Conservation (phyloP, 2,329 filamentous ascomycete genomes). For the Fusarium odoratissimum region DNA sequence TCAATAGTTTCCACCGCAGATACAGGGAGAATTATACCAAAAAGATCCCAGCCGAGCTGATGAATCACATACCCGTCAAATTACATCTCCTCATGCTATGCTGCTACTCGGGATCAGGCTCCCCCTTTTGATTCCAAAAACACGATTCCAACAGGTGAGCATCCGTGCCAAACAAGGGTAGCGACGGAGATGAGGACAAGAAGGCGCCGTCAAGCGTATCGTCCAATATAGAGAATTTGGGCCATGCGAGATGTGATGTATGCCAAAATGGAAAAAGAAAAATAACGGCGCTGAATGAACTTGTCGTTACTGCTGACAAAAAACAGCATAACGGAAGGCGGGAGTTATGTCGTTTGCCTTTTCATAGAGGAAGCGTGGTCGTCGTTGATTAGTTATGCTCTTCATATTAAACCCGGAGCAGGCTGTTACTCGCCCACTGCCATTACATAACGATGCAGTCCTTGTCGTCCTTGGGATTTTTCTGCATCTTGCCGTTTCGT, state of each 20-base stretch:
- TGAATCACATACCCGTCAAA: neutral
- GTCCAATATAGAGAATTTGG: constrained; percentile 10
- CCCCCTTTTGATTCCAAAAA: constrained; percentile 22
- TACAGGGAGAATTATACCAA: neutral
- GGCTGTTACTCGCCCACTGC: constrained; percentile 5
- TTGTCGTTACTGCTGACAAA: constrained; percentile 3
- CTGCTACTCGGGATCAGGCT: neutral
- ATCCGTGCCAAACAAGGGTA: constrained; percentile 11
- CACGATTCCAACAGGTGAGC: constrained; percentile 17
- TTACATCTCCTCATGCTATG: constrained; percentile 12
- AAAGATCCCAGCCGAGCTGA: neutral
- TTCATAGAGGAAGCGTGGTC: constrained; percentile 12
- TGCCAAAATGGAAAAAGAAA: constrained; percentile 34
- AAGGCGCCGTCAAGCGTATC: constrained; percentile 14
- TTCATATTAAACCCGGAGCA: constrained; percentile 20
- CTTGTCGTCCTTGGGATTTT: constrained; percentile 63
- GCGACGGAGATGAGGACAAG: constrained; percentile 24
- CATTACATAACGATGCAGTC: constrained; percentile 68
- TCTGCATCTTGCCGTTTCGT: constrained; percentile 63
- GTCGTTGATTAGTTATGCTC: constrained; percentile 39
- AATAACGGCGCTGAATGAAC: constrained; percentile 7
- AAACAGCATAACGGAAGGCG: neutral
- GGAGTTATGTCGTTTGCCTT: constrained; percentile 2
- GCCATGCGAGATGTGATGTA: constrained; percentile 29
- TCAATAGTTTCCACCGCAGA: neutral